Conservation (phyloP, 1,139 yeast species). For the Hanseniaspora sp. region DNA sequence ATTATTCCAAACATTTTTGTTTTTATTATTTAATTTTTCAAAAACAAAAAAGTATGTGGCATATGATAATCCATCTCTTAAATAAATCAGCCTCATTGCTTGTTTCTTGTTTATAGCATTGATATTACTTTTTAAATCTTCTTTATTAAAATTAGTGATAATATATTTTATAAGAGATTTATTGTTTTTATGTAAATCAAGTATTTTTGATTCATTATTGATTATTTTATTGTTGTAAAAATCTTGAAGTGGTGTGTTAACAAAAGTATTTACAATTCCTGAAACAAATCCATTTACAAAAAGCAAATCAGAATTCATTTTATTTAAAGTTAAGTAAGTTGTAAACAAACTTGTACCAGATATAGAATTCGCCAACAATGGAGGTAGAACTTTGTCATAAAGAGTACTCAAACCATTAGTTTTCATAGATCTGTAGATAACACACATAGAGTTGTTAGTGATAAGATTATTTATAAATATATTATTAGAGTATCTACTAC, state of each 20-base stretch:
- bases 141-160: conserved; percentile 71
- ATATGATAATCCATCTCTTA: neutral
- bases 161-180: conserved; percentile 69
- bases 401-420: conserved; percentile 80
- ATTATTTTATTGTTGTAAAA: conserved; percentile 49
- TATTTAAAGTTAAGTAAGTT: conserved; percentile 48
- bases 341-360: conserved; percentile 80
- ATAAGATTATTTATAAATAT: conserved; percentile 17
- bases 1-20: conserved; percentile 44
- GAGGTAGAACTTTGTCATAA: conserved; percentile 77
- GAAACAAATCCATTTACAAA: conserved; percentile 77
- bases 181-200: conserved; percentile 46
- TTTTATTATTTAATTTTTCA: conserved; percentile 21
- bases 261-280: conserved; percentile 76
- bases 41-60: neutral
- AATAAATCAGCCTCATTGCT: conserved; percentile 22
- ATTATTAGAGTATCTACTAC: neutral
- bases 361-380: conserved; percentile 73
- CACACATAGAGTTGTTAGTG: conserved; percentile 66
- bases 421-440: conserved; percentile 57
- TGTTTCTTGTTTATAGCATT: conserved; percentile 26
- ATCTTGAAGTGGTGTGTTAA: conserved; percentile 92
- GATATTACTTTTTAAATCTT: conserved; percentile 43
- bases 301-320: conserved; percentile 40
- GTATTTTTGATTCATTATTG: conserved; percentile 61